Evolutionary conservation across 2,329 filamentous ascomycete genomes (phyloP).

Genomic region (Penicillium rolfsii): DNA sequence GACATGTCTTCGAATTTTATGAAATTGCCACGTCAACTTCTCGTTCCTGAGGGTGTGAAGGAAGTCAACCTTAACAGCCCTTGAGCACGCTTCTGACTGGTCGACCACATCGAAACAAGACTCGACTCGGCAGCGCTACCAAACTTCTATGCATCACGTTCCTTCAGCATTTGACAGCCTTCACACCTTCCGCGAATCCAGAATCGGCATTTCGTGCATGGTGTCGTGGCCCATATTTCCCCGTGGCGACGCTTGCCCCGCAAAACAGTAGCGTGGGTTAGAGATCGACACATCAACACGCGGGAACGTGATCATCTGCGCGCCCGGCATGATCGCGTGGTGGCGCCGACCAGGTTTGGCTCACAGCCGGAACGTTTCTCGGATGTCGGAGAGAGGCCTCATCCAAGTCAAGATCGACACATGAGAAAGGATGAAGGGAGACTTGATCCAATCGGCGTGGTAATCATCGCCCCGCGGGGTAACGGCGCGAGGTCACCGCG

Average conservation of each 20-base stretch:
- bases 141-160: neutral
- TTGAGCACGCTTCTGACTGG: neutral
- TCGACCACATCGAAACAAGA: neutral
- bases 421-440: neutral
- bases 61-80: neutral
- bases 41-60: slow-evolving; percentile 4
- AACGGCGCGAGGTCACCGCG: slow-evolving; percentile 14
- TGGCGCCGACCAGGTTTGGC: slow-evolving; percentile 4
- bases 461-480: neutral
- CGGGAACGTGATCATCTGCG: slow-evolving; percentile 26
- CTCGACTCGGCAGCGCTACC: neutral
- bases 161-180: neutral
- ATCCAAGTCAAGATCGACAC: slow-evolving; percentile 18
- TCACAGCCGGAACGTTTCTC: neutral
- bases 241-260: slow-evolving; percentile 9
- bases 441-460: slow-evolving; percentile 12
- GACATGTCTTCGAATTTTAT: neutral
- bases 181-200: neutral
- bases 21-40: neutral
- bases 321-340: slow-evolving; percentile 24
- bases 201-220: slow-evolving; percentile 1
- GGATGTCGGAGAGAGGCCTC: slow-evolving; percentile 6
- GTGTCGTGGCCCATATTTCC: neutral
- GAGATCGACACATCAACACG: slow-evolving; percentile 17
- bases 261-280: slow-evolving; percentile 4